Conservation (phyloP, 768 basidiomycete genomes). For the Tricholomella constricta region DNA sequence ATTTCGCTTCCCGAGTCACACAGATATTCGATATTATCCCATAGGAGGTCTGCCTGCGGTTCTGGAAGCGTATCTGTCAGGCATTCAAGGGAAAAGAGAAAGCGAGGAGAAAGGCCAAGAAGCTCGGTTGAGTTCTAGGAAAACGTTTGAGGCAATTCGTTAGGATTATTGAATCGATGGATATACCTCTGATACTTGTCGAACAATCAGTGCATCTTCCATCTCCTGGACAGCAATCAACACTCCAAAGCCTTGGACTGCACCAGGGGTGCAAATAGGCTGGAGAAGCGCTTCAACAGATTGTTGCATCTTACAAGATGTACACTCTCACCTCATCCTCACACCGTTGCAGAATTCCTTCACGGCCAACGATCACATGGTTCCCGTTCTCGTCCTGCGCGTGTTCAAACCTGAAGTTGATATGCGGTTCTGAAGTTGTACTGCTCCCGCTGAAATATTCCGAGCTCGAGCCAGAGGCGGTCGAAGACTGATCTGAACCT, state of each 20-base stretch:
- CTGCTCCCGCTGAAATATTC: conserved; percentile 11
- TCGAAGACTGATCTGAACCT: background rate
- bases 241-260: conserved; percentile 84
- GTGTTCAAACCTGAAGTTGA: conserved; percentile 70
- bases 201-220: conserved; percentile 58
- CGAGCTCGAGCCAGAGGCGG: conserved; percentile 18
- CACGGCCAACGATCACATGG: conserved; percentile 69
- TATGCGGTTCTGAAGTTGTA: conserved; percentile 30
- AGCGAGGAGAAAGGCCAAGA: conserved; percentile 70
- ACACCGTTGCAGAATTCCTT: conserved; percentile 64
- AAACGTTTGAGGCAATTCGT: background rate
- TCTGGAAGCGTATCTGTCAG: conserved; percentile 72
- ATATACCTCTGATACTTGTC: conserved; percentile 79
- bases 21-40: conserved; percentile 75
- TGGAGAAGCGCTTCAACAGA: conserved; percentile 22
- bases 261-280: conserved; percentile 83
- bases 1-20: conserved; percentile 51
- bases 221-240: conserved; percentile 69
- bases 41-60: conserved; percentile 63
- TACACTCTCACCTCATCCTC: conserved; percentile 68
- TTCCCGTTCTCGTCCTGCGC: conserved; percentile 64
- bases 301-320: background rate
- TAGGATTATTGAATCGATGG: background rate
- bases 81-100: conserved; percentile 71
- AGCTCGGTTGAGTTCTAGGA: conserved; percentile 70